phyloP scores from a whole-genome alignment of 2,329 filamentous ascomycete genomes.

The Dothidotthia symphoricarpi region DNA sequence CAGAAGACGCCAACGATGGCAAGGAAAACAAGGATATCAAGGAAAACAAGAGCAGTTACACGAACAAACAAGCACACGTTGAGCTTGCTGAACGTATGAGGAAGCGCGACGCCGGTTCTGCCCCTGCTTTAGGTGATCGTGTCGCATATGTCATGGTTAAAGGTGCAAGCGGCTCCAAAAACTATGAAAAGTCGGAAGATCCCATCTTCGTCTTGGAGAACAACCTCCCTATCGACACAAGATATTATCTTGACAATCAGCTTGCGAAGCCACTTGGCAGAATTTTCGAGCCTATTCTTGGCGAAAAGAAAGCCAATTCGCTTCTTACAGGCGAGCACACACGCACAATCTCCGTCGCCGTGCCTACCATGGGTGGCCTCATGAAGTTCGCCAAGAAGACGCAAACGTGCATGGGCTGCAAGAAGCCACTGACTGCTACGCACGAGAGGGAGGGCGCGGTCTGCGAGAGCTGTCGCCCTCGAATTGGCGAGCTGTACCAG shows the following conservation, averaged over 20 bases:
- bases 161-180: slow-evolving; percentile 82
- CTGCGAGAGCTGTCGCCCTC: slow-evolving; percentile 78
- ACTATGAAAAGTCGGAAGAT: slow-evolving; percentile 96
- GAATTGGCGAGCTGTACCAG: slow-evolving; percentile 89
- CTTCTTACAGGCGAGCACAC: slow-evolving; percentile 92
- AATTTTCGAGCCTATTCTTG: slow-evolving; percentile 97
- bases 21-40: slow-evolving; percentile 10
- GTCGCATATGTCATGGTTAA: slow-evolving; percentile 98
- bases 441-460: slow-evolving; percentile 82
- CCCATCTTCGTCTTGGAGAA: slow-evolving; percentile 96
- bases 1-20: too few species aligned
- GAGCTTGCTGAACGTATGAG: slow-evolving; percentile 95
- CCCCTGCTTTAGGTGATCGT: slow-evolving; percentile 87
- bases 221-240: slow-evolving; percentile 96
- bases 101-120: slow-evolving; percentile 93
- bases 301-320: slow-evolving; percentile 83
- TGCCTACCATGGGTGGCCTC: slow-evolving; percentile 83
- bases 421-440: slow-evolving; percentile 83
- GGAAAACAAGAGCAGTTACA: slow-evolving; percentile 56
- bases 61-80: slow-evolving; percentile 90
- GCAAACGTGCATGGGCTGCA: slow-evolving; percentile 97
- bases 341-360: slow-evolving; percentile 87
- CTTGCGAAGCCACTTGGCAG: slow-evolving; percentile 88
- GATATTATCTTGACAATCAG: slow-evolving; percentile 98
- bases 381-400: slow-evolving; percentile 99